Conservation (phyloP, 108 stramenopile genomes). For the Nannochloropsis oceanica region DNA sequence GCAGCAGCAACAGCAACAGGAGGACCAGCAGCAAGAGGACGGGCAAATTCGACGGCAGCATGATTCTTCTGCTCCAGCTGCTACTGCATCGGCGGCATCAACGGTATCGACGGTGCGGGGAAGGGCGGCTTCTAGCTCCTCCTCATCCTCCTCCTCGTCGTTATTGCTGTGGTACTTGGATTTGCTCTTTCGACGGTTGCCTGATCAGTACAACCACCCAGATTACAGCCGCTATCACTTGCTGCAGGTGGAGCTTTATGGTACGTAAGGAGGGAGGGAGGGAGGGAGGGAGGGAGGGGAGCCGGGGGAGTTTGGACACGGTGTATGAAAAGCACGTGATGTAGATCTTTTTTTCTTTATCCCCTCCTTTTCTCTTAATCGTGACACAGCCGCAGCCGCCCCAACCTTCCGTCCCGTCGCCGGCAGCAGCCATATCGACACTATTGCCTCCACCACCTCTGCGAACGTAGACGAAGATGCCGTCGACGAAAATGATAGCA, state of each 20-base stretch:
- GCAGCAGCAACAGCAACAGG: not conserved
- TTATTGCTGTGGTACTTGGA: not conserved
- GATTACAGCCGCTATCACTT: not conserved
- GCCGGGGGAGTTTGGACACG: too few relatives aligned
- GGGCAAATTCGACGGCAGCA: not conserved
- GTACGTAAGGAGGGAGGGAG: not conserved
- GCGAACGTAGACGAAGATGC: not conserved
- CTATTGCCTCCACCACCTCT: too few relatives aligned
- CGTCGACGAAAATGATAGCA: not conserved
- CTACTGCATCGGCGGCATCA: not conserved
- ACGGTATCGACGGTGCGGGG: too few relatives aligned
- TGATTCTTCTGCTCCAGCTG: not conserved
- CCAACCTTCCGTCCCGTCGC: not conserved
- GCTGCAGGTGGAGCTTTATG: not conserved
- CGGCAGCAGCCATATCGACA: not conserved
- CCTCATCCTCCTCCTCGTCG: not conserved
- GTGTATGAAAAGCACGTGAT: too few relatives aligned
- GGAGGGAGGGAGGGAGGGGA: not conserved
- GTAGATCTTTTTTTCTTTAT: too few relatives aligned
- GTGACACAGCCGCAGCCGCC: not conserved
- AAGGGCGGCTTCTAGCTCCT: not conserved
- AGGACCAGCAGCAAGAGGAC: not conserved
- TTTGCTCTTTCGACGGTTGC: not conserved
- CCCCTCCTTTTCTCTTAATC: too few relatives aligned
- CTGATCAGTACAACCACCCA: not conserved